These are phyloP conservation scores for Mycena galopus DNA, from an alignment of 768 basidiomycete genomes.

Conservation along the genomic window DNA sequence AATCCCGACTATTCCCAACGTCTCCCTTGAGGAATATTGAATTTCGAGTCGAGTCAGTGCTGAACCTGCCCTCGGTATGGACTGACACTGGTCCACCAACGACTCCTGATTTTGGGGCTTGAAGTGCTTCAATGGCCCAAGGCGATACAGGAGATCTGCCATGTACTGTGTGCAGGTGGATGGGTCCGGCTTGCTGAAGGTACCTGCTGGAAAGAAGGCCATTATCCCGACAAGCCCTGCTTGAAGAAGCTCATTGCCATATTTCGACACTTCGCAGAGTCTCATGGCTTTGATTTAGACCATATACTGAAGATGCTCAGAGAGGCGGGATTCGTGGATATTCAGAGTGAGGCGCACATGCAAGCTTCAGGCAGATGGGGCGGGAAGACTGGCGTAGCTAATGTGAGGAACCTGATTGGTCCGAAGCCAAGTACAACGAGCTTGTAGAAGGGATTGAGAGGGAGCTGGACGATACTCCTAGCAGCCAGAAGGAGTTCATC, in stretches of 20 bases:
- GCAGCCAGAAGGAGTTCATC: slow-evolving; percentile 29
- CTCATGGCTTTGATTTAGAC: slow-evolving; percentile 13
- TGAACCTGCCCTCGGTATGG: slow-evolving; percentile 28
- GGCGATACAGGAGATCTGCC: slow-evolving; percentile 32
- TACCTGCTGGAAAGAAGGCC: no score
- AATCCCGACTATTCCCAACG: slow-evolving; percentile 29
- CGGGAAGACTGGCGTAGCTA: slow-evolving; percentile 19
- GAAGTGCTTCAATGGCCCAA: slow-evolving; percentile 24
- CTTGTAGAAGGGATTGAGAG: slow-evolving; percentile 27
- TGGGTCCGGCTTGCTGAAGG: no score
- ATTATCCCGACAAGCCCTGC: no score
- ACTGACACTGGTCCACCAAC: slow-evolving; percentile 30
- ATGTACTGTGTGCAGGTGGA: no score
- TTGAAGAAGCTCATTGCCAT: slow-evolving; percentile 11
- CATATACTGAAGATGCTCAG: slow-evolving; percentile 32
- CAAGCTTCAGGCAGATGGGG: slow-evolving; percentile 19
- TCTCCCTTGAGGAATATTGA: slow-evolving; percentile 12
- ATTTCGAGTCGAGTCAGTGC: slow-evolving; percentile 19
- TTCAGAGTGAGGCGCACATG: slow-evolving; percentile 22
- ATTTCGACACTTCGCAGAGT: slow-evolving; percentile 2
- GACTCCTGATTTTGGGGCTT: slow-evolving; percentile 29
- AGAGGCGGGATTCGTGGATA: slow-evolving; percentile 32
- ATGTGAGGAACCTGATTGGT: background rate
- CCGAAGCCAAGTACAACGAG: slow-evolving; percentile 32
- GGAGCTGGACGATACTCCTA: slow-evolving; percentile 38